These are phyloP conservation scores for Solanum virginianum DNA, from an alignment of 257 asterid genomes.

Conservation along the genomic window DNA sequence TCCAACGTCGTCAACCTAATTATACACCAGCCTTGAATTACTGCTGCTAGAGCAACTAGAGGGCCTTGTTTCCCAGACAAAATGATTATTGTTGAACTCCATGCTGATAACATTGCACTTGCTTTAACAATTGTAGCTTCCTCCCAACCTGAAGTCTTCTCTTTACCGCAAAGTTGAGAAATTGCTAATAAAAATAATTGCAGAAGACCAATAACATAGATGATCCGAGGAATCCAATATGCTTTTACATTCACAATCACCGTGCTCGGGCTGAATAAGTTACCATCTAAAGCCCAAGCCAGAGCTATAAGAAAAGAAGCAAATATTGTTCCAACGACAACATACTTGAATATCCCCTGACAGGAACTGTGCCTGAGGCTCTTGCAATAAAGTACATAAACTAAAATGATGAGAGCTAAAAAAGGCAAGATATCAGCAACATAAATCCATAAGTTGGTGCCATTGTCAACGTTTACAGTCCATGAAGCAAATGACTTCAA, in stretches of 20 bases:
- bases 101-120: constrained; percentile 56
- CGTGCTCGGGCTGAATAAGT: constrained; percentile 17
- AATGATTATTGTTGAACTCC: constrained; percentile 68
- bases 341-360: constrained; percentile 47
- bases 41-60: constrained; percentile 43
- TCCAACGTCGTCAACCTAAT: constrained; percentile 32
- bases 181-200: constrained; percentile 42
- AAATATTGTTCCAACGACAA: constrained; percentile 35
- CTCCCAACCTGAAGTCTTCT: constrained; percentile 18
- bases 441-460: constrained; percentile 40
- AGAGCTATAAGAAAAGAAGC: constrained; percentile 48
- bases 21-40: constrained; percentile 84
- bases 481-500: constrained; percentile 38
- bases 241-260: constrained; percentile 21
- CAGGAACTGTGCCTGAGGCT: constrained; percentile 24
- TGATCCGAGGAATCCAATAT: constrained; percentile 56
- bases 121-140: constrained; percentile 32
- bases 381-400: constrained; percentile 35
- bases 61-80: constrained; percentile 96
- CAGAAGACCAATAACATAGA: constrained; percentile 59
- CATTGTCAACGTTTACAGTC: constrained; percentile 30
- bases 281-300: background rate
- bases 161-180: constrained; percentile 17
- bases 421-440: constrained; percentile 46
- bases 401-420: constrained; percentile 44